Base-by-base conservation (phyloP, 257 asterid species). In the Nicotiana paniculata region DNA sequence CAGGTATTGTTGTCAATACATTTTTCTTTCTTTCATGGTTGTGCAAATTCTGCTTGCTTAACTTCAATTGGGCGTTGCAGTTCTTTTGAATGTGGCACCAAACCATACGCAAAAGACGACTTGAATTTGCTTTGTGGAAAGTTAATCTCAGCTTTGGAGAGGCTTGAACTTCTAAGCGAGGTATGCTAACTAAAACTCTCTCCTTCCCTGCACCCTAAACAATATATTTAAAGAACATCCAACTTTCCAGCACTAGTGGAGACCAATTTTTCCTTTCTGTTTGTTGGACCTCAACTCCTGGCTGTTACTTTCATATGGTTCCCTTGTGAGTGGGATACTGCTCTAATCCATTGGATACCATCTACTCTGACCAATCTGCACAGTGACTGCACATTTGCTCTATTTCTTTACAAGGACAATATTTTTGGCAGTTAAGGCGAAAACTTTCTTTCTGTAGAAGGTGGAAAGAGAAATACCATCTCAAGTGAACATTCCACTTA, bases 111-210 rank as follows among this genome's bases (percentile, higher is more conserved):
- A 58, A 81, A 86, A 77, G 97, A 88, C 82, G 93, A 87, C 84
- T 81, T 91, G 88, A 87, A 84, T 83, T 67, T 80, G 33, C 88
- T 96, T 58, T 91, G 91, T 83, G 95, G 92, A 72, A 89, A 89
- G 84, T 83, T 93, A 84, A 85, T 90, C 79, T 91, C 94, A 39
- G 87, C 87, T 68, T 88, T 96, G 66, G 99, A 96, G 88, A 88
- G 92, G 88, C 97, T 96, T 54, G 98, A 94, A 86, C 83, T 81
- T 81, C 84, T 96, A 76, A 91, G 88, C 28, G 97, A 93, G 97
- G 99, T 96, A 90, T 65, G 88, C 75, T 53, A 48, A 16, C 24
- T 28, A 53, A 24, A 46, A 46, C 61, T 13, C 43, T 13, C 57
- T 57, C 24, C 26, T 57, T 18, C 63, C 2, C 63, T 57, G 26